A percentile compares a stretch with the other conserved stretches of the same genome.
Evolutionary conservation across 345 rosid genomes (phyloP).

Genomic region (Citrus maxima): DNA sequence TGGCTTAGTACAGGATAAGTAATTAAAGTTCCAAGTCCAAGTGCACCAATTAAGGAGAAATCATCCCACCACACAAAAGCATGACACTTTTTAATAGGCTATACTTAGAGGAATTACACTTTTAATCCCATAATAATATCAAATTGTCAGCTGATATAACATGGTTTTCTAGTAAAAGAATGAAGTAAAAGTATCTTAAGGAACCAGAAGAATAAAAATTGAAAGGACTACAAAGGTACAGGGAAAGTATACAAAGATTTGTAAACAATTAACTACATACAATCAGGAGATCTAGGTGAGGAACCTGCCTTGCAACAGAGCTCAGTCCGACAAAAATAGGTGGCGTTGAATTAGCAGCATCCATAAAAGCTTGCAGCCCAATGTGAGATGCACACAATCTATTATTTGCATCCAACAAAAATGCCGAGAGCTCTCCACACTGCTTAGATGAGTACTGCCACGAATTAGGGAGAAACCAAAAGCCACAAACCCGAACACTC

Average conservation of each 20-base stretch:
- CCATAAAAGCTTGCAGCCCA: slow-evolving; percentile 50
- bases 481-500: slow-evolving; percentile 68
- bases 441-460: slow-evolving; percentile 86
- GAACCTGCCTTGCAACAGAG: slow-evolving; percentile 76
- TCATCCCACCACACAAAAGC: neutral
- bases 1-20: slow-evolving; percentile 7
- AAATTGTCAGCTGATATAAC: neutral
- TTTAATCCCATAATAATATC: neutral
- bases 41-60: slow-evolving; percentile 1
- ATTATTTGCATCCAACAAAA: slow-evolving; percentile 21
- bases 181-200: neutral
- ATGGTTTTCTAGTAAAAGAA: neutral
- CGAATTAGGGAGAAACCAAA: slow-evolving; percentile 77
- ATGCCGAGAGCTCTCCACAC: slow-evolving; percentile 46
- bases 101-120: neutral
- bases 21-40: neutral
- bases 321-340: slow-evolving; percentile 74
- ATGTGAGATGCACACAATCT: slow-evolving; percentile 58
- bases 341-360: slow-evolving; percentile 30
- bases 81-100: neutral
- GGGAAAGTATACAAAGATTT: neutral
- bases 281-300: neutral
- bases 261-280: neutral
- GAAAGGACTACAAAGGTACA: neutral
- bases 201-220: neutral